These are phyloP conservation scores for Apiotrichum domesticum DNA, from an alignment of 1,284 basidiomycete genomes.

Conservation along the genomic window DNA sequence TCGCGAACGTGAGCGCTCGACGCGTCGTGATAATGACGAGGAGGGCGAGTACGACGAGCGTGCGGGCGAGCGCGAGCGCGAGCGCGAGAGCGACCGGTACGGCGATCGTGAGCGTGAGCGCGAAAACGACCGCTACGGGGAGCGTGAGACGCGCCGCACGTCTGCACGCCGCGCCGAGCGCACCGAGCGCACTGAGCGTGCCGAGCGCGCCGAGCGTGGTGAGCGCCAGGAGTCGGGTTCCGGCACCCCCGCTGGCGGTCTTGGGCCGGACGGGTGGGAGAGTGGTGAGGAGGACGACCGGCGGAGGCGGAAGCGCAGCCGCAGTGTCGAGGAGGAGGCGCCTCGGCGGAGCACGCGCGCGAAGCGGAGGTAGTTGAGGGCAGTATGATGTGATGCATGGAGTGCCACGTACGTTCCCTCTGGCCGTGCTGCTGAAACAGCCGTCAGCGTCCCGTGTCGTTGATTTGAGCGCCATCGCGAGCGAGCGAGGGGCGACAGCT, in stretches of 20 bases:
- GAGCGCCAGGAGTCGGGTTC: slow-evolving; percentile 4
- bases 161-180: slow-evolving; percentile 1
- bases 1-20: slow-evolving; percentile 4
- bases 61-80: slow-evolving; percentile 1
- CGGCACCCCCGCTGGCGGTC: background rate
- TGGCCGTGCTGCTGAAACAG: no score
- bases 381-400: background rate
- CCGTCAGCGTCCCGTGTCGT: no score
- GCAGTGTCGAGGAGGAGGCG: slow-evolving; percentile 14
- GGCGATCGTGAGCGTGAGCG: slow-evolving; percentile 7
- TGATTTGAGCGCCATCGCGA: no score
- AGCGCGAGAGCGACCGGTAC: slow-evolving; percentile 6
- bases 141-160: slow-evolving; percentile 7
- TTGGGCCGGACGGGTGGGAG: slow-evolving; percentile 33
- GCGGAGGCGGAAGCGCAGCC: slow-evolving; percentile 15
- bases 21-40: slow-evolving; percentile 2
- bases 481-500: no score
- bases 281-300: slow-evolving; percentile 24
- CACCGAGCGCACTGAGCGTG: background rate
- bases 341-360: slow-evolving; percentile 4
- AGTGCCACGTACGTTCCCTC: no score
- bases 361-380: slow-evolving; percentile 8
- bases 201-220: background rate
- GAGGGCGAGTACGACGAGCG: slow-evolving; percentile 16
- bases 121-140: slow-evolving; percentile 9